These are phyloP conservation scores for Cephalotrichum gorgonifer DNA, from an alignment of 2,329 filamentous ascomycete genomes.

Conservation along the genomic window DNA sequence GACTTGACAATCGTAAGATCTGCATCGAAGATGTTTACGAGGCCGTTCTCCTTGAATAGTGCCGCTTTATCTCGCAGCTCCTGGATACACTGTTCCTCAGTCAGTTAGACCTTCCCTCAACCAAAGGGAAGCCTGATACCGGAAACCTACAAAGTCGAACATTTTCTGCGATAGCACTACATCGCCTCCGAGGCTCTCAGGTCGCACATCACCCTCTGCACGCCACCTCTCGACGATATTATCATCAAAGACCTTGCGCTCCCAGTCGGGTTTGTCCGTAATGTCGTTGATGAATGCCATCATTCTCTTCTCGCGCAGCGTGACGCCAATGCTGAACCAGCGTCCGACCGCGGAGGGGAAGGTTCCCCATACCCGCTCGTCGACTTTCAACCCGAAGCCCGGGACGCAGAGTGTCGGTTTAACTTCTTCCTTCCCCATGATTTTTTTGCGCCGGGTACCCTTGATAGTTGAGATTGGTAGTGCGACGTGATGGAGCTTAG, in stretches of 20 bases:
- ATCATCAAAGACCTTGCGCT: conserved; percentile 11
- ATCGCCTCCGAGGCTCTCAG: background rate
- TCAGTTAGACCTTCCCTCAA: too few relatives aligned
- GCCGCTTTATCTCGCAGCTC: conserved; percentile 36
- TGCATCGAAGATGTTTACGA: conserved; percentile 7
- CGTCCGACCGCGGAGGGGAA: background rate
- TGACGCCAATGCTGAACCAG: conserved; percentile 1
- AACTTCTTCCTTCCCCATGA: too few relatives aligned
- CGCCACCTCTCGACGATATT: conserved; percentile 15
- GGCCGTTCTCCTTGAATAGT: conserved; percentile 22
- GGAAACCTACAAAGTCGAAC: conserved; percentile 23
- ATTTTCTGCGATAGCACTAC: conserved; percentile 12
- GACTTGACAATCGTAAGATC: conserved; percentile 10
- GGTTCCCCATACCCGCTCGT: background rate
- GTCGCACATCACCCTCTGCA: conserved; percentile 5
- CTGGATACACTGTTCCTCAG: conserved; percentile 18
- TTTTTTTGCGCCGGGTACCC: too few relatives aligned
- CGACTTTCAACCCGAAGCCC: background rate
- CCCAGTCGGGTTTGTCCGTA: conserved; percentile 17
- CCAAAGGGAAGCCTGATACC: too few relatives aligned
- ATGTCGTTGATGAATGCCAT: conserved; percentile 16
- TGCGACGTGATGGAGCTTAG: too few relatives aligned
- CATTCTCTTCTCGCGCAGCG: conserved; percentile 9
- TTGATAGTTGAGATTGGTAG: too few relatives aligned
- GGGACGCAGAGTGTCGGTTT: background rate